These are phyloP conservation scores for Dactylellina haptotyla DNA, from an alignment of 2,329 filamentous ascomycete species.

Conservation along the genomic window DNA sequence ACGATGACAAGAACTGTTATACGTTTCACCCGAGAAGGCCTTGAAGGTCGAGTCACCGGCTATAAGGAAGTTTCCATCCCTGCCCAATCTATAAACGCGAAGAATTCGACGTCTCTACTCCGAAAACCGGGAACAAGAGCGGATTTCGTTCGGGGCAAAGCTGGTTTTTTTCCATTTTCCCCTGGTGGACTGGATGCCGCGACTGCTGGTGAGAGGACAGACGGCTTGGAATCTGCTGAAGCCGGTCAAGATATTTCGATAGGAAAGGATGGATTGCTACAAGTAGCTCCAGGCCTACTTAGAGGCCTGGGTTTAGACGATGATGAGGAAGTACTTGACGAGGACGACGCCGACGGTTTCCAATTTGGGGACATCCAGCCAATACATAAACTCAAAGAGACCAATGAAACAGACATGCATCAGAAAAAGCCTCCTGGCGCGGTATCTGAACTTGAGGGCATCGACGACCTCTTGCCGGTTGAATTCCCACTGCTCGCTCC, in stretches of 20 bases:
- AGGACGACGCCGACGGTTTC: constrained; percentile 64
- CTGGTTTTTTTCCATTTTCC: constrained; percentile 93
- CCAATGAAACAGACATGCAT: constrained; percentile 67
- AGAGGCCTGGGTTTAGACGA: constrained; percentile 79
- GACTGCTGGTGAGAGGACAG: constrained; percentile 75
- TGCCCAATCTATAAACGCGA: constrained; percentile 86
- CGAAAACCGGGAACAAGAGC: constrained; percentile 86
- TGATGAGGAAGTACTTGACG: constrained; percentile 68
- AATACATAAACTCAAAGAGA: constrained; percentile 60
- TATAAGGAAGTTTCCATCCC: constrained; percentile 95
- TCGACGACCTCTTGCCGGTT: constrained; percentile 86
- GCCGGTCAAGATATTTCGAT: constrained; percentile 66
- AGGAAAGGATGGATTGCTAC: constrained; percentile 78
- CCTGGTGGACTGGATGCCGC: constrained; percentile 85
- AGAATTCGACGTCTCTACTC: constrained; percentile 89
- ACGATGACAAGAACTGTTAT: constrained; percentile 96
- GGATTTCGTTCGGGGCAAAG: constrained; percentile 91
- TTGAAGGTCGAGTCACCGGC: constrained; percentile 90
- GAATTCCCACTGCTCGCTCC: constrained; percentile 94
- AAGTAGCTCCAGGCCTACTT: constrained; percentile 81
- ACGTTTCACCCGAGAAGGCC: constrained; percentile 86
- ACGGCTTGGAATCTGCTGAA: constrained; percentile 81
- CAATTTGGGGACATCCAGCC: constrained; percentile 58
- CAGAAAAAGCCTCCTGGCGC: constrained; percentile 59
- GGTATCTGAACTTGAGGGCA: constrained; percentile 69